Percentiles rank a stretch among this genome's conserved stretches.
Conservation (phyloP, 768 basidiomycete species). For the Coprinopsis strossmayeri region DNA sequence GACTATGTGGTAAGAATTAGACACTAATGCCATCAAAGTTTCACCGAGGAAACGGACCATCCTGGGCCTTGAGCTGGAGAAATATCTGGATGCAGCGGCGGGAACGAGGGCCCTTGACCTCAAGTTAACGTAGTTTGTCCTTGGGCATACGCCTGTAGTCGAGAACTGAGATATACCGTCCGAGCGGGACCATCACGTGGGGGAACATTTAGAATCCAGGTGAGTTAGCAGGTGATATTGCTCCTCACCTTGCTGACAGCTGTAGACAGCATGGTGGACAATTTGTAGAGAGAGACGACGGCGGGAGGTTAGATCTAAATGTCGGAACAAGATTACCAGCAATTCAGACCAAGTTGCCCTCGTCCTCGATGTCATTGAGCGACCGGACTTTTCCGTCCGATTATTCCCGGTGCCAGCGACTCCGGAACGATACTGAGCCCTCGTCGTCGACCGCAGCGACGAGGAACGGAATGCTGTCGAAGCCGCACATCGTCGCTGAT, state of each 20-base stretch:
- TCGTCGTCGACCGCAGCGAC: constrained; percentile 6
- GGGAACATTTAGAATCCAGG: no score
- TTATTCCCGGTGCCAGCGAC: constrained; percentile 12
- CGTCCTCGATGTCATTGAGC: not conserved
- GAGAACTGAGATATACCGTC: constrained; percentile 11
- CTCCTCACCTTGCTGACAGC: not conserved
- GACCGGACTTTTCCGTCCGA: constrained; percentile 22
- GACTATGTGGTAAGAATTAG: constrained; percentile 21
- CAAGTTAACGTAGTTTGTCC: constrained; percentile 6
- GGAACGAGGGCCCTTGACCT: constrained; percentile 3
- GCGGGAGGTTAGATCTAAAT: not conserved
- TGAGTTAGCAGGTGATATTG: not conserved
- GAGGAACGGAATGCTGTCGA: no score
- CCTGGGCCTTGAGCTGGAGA: constrained; percentile 24
- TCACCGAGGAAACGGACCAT: no score
- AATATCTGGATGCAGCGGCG: constrained; percentile 18
- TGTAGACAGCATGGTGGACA: no score
- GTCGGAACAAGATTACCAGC: not conserved
- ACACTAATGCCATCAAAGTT: no score
- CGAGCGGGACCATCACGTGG: constrained; percentile 28
- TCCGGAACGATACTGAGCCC: not conserved
- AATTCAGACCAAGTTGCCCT: not conserved
- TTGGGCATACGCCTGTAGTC: not conserved
- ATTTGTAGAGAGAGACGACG: no score
- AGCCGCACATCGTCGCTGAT: no score